phyloP scores from a whole-genome alignment of 495 filamentous ascomycete species.

The Neurospora tetrasperma region DNA sequence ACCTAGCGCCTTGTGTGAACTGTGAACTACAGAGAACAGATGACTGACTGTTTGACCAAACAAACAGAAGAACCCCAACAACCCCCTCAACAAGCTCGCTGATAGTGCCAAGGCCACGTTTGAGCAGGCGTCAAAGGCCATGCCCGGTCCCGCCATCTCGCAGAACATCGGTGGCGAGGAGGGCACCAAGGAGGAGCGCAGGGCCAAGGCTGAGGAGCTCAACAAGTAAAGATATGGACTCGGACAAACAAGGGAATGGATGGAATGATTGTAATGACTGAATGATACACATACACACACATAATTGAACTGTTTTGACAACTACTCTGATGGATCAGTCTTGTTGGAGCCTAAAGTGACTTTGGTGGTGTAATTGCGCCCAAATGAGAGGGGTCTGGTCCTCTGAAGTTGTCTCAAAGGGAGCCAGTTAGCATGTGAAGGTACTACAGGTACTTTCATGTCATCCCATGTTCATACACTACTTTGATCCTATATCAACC shows the following conservation, averaged over 20 bases:
- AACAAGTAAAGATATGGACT: slow-evolving; percentile 41
- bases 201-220: slow-evolving; percentile 51
- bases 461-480: background rate
- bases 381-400: background rate
- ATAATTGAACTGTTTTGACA: background rate
- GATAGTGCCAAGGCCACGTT: slow-evolving; percentile 24
- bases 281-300: background rate
- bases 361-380: background rate
- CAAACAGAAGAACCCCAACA: slow-evolving; percentile 5
- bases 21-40: background rate
- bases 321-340: background rate
- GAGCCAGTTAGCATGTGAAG: background rate
- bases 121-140: slow-evolving; percentile 30
- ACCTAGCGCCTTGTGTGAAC: background rate
- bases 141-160: slow-evolving; percentile 40
- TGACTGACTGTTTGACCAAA: background rate
- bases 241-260: background rate
- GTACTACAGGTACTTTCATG: background rate
- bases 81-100: slow-evolving; percentile 15
- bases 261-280: background rate
- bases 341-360: background rate
- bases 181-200: slow-evolving; percentile 57
- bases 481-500: background rate
- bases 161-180: slow-evolving; percentile 38
- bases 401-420: background rate